These are phyloP conservation scores for Ophiostoma sp. DNA, from an alignment of 2,329 filamentous ascomycete species.

Conservation along the genomic window DNA sequence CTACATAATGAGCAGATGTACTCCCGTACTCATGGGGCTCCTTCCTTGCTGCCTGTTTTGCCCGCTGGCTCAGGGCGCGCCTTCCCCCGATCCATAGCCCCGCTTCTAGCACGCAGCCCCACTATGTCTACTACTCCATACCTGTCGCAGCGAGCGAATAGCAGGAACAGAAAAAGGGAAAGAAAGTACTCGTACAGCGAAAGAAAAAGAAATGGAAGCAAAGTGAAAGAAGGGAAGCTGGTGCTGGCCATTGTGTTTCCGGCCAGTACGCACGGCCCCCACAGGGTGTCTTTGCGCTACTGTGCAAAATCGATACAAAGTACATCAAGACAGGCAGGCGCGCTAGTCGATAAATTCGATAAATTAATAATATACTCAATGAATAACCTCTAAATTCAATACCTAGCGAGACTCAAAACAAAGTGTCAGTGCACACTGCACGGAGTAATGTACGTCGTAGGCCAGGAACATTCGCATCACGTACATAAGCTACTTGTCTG, in stretches of 20 bases:
- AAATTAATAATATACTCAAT: not conserved
- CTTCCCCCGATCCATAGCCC: conserved; percentile 22
- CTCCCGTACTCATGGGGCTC: not conserved
- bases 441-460: not conserved
- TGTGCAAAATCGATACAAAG: conserved; percentile 14
- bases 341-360: conserved; percentile 19
- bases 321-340: conserved; percentile 11
- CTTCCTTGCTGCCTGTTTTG: conserved; percentile 9
- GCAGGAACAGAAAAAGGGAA: conserved; percentile 12
- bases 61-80: conserved; percentile 8
- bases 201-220: not conserved
- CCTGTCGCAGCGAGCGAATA: conserved; percentile 1
- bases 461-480: conserved; percentile 6
- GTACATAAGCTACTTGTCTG: conserved; percentile 9
- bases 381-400: not conserved
- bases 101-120: conserved; percentile 22
- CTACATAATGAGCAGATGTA: not conserved
- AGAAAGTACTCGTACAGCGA: not conserved
- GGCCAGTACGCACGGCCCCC: conserved; percentile 22
- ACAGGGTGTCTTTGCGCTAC: conserved; percentile 17
- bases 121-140: conserved; percentile 18
- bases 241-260: conserved; percentile 14
- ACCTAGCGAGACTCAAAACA: not conserved
- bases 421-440: conserved; percentile 5
- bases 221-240: not conserved